A percentile compares a stretch with the other conserved stretches of the same genome.
Conservation (phyloP, 768 basidiomycete species). For the Lactifluus rugatus region DNA sequence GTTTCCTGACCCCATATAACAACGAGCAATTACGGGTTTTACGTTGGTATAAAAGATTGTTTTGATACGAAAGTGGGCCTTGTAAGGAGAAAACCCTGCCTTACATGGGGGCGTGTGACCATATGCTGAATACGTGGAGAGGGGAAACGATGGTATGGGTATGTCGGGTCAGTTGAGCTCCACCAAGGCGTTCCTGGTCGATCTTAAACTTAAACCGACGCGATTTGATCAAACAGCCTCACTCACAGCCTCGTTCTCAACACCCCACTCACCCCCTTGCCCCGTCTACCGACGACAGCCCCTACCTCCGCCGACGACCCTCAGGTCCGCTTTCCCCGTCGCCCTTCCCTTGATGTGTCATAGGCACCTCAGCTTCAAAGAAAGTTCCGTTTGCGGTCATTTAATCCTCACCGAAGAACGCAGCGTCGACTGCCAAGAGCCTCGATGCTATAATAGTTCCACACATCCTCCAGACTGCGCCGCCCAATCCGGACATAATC, state of each 20-base stretch:
- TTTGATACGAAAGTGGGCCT: too few species aligned
- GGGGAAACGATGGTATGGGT: too few species aligned
- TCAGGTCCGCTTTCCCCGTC: conserved; percentile 2
- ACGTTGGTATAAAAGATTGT: too few species aligned
- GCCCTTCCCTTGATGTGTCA: conserved; percentile 44
- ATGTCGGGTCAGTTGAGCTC: too few species aligned
- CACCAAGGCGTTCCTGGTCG: neutral
- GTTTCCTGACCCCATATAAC: too few species aligned
- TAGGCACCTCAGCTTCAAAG: conserved; percentile 45
- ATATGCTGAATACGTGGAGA: neutral
- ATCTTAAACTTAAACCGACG: conserved; percentile 13
- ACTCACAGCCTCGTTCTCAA: neutral
- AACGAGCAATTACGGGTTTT: too few species aligned
- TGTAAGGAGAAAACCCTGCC: too few species aligned
- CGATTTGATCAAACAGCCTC: conserved; percentile 2
- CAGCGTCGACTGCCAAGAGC: conserved; percentile 44
- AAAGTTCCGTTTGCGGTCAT: conserved; percentile 47
- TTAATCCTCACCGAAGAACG: conserved; percentile 35
- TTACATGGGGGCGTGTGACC: too few species aligned
- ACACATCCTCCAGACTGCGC: conserved; percentile 42
- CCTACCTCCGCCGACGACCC: conserved; percentile 19
- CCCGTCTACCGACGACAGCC: conserved; percentile 11
- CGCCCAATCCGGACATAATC: conserved; percentile 18
- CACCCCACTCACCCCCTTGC: neutral
- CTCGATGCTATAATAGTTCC: conserved; percentile 37